phyloP scores from a whole-genome alignment of 192 early-diverging fungal genomes.

The Diversispora epigaea region DNA sequence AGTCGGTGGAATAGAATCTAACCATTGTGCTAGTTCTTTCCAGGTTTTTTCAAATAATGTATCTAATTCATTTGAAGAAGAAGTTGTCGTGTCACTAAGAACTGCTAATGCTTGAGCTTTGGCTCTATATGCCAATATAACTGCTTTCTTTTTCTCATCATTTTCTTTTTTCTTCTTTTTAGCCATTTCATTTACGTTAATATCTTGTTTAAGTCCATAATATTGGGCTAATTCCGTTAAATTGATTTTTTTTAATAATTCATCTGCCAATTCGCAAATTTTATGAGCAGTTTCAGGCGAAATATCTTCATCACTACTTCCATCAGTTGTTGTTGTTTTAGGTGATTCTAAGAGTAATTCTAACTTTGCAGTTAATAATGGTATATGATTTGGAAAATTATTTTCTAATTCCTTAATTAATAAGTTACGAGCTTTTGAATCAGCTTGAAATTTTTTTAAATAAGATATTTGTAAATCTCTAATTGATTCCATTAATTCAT shows the following conservation, averaged over 20 bases:
- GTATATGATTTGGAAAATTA: constrained; percentile 58
- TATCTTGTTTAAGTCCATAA: constrained; percentile 59
- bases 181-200: constrained; percentile 39
- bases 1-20: constrained; percentile 51
- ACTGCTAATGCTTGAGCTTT: constrained; percentile 58
- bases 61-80: constrained; percentile 32
- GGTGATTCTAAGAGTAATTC: constrained; percentile 52
- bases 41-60: constrained; percentile 58
- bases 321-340: constrained; percentile 35
- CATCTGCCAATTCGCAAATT: constrained; percentile 53
- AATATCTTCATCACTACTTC: constrained; percentile 29
- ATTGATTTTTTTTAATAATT: constrained; percentile 61
- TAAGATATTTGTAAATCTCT: constrained; percentile 76
- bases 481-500: constrained; percentile 66
- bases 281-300: constrained; percentile 52
- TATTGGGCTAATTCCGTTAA: constrained; percentile 61
- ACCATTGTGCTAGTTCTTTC: constrained; percentile 62
- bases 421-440: constrained; percentile 52
- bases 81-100: constrained; percentile 41
- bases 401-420: constrained; percentile 62
- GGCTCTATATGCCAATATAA: constrained; percentile 59
- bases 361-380: constrained; percentile 53
- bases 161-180: constrained; percentile 68
- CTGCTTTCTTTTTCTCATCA: constrained; percentile 67
- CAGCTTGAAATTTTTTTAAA: constrained; percentile 74